Evolutionary conservation across 1,284 basidiomycete species (phyloP), one percentile per base, ranked within the genome.

Genomic region (Coniophora puteana): DNA sequence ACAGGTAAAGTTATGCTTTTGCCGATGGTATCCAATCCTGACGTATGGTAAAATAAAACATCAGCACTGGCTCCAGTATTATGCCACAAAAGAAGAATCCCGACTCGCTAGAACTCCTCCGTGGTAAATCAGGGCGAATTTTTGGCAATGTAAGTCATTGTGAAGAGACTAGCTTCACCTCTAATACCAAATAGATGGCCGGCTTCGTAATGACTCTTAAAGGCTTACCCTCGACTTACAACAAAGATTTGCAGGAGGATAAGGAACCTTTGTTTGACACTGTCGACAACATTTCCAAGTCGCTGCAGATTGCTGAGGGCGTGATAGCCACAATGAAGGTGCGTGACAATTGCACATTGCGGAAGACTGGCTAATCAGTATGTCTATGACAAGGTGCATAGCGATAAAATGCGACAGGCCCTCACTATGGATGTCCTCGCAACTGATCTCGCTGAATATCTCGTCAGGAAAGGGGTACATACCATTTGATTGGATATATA

Each of bases 51-150:
- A n/a, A n/a, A n/a, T n/a, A n/a, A n/a, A n/a, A n/a, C 27, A 34
- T 36, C 47, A 94, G 92, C 62, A 99, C 95, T 25, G 95, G 95
- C 10, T 97, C 94, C 29, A 97, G 93, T 50, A 98, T 99, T 62
- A 99, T 99, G 95, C 95, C 95, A 2, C 95, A 99, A 62, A 98
- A 99, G 74, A 98, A 99, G 72, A 99, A 99, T 65, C 93, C 96
- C 0, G 95, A 98, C 65, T 96, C 93, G 22, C 70, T 96, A 35
- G 96, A 99, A 63, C 74, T 99, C 20, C 74, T 99, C 43, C 84
- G 95, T 46, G 95, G 95, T 51, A 99, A 99, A 68, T 83, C 88
- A 20, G 95, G 96, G 7, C 85, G 95, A 27, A 77, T 96, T 27
- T 96, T 97, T 66, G 95, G 95, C 47, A 87, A 93, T 58, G 89